These are phyloP conservation scores for Piper longum DNA, from an alignment of 164 flowering plant genomes.

Conservation along the genomic window DNA sequence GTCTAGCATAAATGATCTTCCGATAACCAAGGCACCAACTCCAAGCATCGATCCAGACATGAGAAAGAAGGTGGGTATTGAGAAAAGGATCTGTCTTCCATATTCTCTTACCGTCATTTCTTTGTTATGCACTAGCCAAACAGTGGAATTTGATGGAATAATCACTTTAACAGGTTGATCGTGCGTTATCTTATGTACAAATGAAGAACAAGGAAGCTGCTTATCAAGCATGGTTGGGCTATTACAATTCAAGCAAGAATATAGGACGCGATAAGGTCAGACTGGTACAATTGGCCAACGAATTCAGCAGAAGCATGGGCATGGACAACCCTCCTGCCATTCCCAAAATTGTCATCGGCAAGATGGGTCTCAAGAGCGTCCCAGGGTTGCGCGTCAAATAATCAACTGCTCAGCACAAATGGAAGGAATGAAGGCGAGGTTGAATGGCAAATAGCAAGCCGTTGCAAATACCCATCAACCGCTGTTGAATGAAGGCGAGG, in stretches of 20 bases:
- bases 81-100: neutral
- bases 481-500: too few species aligned
- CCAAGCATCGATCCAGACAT: slow-evolving; percentile 67
- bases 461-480: too few species aligned
- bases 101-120: neutral
- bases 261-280: slow-evolving; percentile 58
- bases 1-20: slow-evolving; percentile 58
- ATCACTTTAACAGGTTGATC: slow-evolving; percentile 46
- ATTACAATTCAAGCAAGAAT: slow-evolving; percentile 61
- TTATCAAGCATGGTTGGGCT: slow-evolving; percentile 98
- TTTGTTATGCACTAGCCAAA: neutral
- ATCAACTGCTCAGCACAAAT: neutral
- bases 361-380: slow-evolving; percentile 83
- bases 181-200: slow-evolving; percentile 64
- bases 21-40: slow-evolving; percentile 54
- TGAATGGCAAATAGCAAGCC: too few species aligned
- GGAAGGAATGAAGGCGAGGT: too few species aligned
- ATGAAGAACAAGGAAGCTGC: slow-evolving; percentile 84
- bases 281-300: slow-evolving; percentile 88
- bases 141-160: neutral
- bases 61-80: slow-evolving; percentile 43
- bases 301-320: slow-evolving; percentile 90
- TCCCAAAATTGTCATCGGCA: slow-evolving; percentile 56
- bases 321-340: slow-evolving; percentile 92
- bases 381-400: slow-evolving; percentile 76